Evolutionary conservation across 2,329 filamentous ascomycete genomes (phyloP), one percentile per base, ranked within the genome.

Genomic region (Trichoderma polysporum): DNA sequence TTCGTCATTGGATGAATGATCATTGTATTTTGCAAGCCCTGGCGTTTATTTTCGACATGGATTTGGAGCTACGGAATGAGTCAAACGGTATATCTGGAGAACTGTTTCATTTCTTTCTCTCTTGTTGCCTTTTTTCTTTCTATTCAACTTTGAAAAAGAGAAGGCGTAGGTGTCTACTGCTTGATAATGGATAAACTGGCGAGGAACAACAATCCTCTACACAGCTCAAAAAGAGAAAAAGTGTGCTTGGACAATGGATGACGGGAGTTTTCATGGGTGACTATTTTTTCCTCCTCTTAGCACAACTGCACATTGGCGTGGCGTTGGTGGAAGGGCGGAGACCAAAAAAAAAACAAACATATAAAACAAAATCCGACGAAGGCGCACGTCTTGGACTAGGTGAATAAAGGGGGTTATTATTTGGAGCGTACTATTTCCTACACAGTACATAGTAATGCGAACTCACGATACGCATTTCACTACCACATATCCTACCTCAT

Each of bases 241-340:
- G 27, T 35, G 27, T 15, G 37, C 15, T 56, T 47, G 60, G 50
- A 45, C 60, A 54, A 45, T 47, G 60, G 49, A 33, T 8, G 49
- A 54, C 13, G 37, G 59, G 60, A 54, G 22, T 45, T 31, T 45
- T 15, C 25, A 63, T 50, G 37, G 60, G 9, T 47, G 25, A 54
- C 47, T 22, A 47, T 54, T 47, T 47, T 60, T 60, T 29, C 57
- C 35, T 54, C 39, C 35, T 37, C 47, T 59, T 54, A 37, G 64
- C 56, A 54, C 56, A 66, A 66, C 37, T 66, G 47, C 64, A 60
- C 64, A 61, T 60, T 54, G 57, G 64, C 64, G 56, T 49, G 64
- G 65, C 65, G 65, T 67, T 67, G 50, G 58, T 54, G 58, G 65
- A 50, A 62, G 39, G 50, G 58, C 49, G 65, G 65, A 62, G 25